Evolutionary conservation across 1,139 yeast species (phyloP), one percentile per base, ranked within the genome.

Genomic region (Meyerozyma elateridarum): DNA sequence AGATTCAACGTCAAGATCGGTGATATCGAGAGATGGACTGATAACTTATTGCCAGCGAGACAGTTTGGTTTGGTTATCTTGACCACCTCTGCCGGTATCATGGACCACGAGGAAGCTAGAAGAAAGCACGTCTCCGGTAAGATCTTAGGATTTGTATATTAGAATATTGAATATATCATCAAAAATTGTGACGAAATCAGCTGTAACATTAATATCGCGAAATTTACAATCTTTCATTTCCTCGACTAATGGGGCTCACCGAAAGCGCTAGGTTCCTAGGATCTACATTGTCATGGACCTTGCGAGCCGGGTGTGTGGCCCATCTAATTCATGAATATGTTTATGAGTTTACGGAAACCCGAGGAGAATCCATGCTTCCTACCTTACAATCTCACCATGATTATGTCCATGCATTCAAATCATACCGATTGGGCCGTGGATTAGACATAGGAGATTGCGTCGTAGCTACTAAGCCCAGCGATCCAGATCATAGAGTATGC

Each of bases 61-160:
- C 97, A 89, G 72, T 89, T 89, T 59, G 97, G 97, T 74, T 88
- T 73, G 73, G 89, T 89, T 60, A 84, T 89, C 66, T 79, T 89
- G 62, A 89, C 98, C 67, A 91, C 98, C 54, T 91, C 98, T 56
- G 96, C 97, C 56, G 98, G 98, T 73, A 91, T 91, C 56, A 88
- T 91, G 96, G 97, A 91, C 77, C 98, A 91, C 75, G 98, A 91
- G 76, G 98, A 91, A 76, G 98, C 98, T 55, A 88, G 96, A 81
- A 85, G 97, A 82, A 91, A 91, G 85, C 97, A 91, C 71, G 97
- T 89, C 54, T 87, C 96, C 54, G 97, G 97, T 69, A 89, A 89
- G 75, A 82, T 89, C 61, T 79, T 89, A 61, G 97, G 97, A 59
- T 89, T 85, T 69, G 96, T 89, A 48, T 89, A 89, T 77, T 87